These are phyloP conservation scores for Phaeosphaeria sp. DNA, from an alignment of 2,329 filamentous ascomycete species.

Conservation along the genomic window DNA sequence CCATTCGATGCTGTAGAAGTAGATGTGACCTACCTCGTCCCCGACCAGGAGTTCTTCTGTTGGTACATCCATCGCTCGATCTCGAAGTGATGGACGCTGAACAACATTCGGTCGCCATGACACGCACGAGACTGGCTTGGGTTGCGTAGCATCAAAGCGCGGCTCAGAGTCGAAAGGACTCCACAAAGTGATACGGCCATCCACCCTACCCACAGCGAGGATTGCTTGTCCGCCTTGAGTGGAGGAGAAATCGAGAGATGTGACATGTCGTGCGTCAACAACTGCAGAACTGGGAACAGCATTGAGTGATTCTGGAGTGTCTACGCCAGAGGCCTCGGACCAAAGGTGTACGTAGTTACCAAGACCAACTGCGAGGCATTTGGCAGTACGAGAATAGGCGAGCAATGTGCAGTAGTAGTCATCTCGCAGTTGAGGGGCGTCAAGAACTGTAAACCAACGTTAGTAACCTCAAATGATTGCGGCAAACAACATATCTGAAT, in stretches of 20 bases:
- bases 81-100: slow-evolving; percentile 57
- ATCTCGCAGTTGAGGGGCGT: slow-evolving; percentile 87
- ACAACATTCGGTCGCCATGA: slow-evolving; percentile 75
- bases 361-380: slow-evolving; percentile 83
- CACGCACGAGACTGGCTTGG: slow-evolving; percentile 76
- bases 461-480: slow-evolving; percentile 23
- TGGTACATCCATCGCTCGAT: slow-evolving; percentile 60
- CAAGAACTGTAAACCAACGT: slow-evolving; percentile 70
- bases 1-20: slow-evolving; percentile 93
- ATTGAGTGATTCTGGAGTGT: slow-evolving; percentile 62
- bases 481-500: slow-evolving; percentile 69
- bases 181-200: slow-evolving; percentile 78
- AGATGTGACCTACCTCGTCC: slow-evolving; percentile 81
- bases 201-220: slow-evolving; percentile 81
- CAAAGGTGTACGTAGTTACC: slow-evolving; percentile 83
- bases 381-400: slow-evolving; percentile 78
- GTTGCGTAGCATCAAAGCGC: slow-evolving; percentile 78
- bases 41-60: slow-evolving; percentile 88
- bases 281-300: slow-evolving; percentile 53
- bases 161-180: slow-evolving; percentile 73
- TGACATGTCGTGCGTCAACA: slow-evolving; percentile 62
- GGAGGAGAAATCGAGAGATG: slow-evolving; percentile 90
- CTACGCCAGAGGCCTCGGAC: slow-evolving; percentile 78
- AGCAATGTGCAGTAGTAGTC: slow-evolving; percentile 95
- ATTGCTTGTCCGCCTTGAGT: slow-evolving; percentile 76